Conservation (phyloP, 805 yeast genomes). For the Metschnikowia henanensis region DNA sequence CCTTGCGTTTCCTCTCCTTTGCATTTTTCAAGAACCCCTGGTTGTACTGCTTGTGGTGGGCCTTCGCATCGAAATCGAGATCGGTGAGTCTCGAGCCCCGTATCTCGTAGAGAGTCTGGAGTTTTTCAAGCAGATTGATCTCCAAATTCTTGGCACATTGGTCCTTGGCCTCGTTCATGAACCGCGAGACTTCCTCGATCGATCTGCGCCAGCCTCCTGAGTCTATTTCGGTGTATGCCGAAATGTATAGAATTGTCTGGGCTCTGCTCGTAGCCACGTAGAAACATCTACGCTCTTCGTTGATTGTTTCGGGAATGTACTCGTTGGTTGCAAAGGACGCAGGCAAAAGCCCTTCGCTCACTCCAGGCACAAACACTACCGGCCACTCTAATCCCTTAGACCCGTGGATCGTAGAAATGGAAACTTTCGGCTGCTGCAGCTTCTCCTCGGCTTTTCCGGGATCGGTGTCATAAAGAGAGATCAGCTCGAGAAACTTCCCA, state of each 20-base stretch:
- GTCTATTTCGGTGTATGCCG: conserved; percentile 26
- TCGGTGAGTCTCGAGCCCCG: conserved; percentile 7
- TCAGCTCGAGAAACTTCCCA: conserved; percentile 16
- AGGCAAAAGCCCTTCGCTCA: conserved; percentile 68
- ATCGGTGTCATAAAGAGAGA: conserved; percentile 18
- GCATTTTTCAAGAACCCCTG: conserved; percentile 9
- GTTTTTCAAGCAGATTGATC: conserved; percentile 17
- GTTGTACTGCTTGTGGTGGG: conserved; percentile 2
- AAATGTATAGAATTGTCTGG: conserved; percentile 51
- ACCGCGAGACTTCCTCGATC: conserved; percentile 28
- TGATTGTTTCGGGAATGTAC: conserved; percentile 30
- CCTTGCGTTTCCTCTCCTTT: conserved; percentile 1
- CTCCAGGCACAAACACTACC: conserved; percentile 77
- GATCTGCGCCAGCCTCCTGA: conserved; percentile 21
- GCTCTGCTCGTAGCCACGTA: conserved; percentile 93
- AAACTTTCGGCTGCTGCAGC: conserved; percentile 26
- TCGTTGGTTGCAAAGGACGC: conserved; percentile 45
- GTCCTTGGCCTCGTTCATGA: conserved; percentile 19
- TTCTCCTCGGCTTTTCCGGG: conserved; percentile 22
- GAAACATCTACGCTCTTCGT: conserved; percentile 82
- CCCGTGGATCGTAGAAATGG: conserved; percentile 83
- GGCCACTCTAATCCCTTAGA: conserved; percentile 98
- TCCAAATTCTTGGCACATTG: conserved; percentile 16
- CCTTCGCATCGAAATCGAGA: conserved; percentile 4
- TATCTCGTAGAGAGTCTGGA: conserved; percentile 21